These are phyloP conservation scores for Sporisorium exsertum DNA, from an alignment of 1,284 basidiomycete species.

Conservation along the genomic window DNA sequence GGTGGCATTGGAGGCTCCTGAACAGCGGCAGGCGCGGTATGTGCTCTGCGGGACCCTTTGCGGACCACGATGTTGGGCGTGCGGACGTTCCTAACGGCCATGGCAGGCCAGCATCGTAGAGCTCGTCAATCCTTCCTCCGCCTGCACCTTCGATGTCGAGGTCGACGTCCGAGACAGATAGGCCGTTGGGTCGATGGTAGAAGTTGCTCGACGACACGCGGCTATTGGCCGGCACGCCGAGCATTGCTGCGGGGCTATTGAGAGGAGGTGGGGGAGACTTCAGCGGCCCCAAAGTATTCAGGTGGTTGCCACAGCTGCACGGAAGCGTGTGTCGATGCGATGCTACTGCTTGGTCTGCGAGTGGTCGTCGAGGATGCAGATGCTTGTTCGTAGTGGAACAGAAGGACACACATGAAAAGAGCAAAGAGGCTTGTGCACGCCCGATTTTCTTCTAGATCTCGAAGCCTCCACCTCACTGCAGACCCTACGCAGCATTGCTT, in stretches of 20 bases:
- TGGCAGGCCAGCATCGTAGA: slow-evolving; percentile 60
- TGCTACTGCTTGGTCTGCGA: not conserved
- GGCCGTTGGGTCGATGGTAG: slow-evolving; percentile 28
- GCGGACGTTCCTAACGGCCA: slow-evolving; percentile 39
- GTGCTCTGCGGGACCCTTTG: slow-evolving; percentile 59
- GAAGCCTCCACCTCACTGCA: slow-evolving; percentile 21
- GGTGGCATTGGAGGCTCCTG: slow-evolving; percentile 49
- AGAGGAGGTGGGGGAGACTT: not conserved
- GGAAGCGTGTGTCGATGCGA: not conserved
- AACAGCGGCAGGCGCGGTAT: slow-evolving; percentile 43
- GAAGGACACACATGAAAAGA: not conserved
- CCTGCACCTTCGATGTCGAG: slow-evolving; percentile 66
- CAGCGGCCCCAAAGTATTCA: not conserved
- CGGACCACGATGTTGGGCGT: slow-evolving; percentile 52
- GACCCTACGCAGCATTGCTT: not conserved
- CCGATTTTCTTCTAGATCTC: slow-evolving; percentile 14
- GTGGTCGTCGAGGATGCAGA: not conserved
- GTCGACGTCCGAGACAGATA: slow-evolving; percentile 57
- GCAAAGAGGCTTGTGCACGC: slow-evolving; percentile 10
- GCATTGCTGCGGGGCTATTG: slow-evolving; percentile 16
- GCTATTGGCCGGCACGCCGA: slow-evolving; percentile 43
- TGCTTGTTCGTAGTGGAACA: not conserved
- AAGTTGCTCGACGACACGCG: slow-evolving; percentile 35
- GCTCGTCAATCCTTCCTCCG: slow-evolving; percentile 56
- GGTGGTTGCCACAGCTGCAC: too few species aligned